These are phyloP conservation scores for Xylariaceae sp. DNA, from an alignment of 2,329 filamentous ascomycete genomes.

Conservation along the genomic window DNA sequence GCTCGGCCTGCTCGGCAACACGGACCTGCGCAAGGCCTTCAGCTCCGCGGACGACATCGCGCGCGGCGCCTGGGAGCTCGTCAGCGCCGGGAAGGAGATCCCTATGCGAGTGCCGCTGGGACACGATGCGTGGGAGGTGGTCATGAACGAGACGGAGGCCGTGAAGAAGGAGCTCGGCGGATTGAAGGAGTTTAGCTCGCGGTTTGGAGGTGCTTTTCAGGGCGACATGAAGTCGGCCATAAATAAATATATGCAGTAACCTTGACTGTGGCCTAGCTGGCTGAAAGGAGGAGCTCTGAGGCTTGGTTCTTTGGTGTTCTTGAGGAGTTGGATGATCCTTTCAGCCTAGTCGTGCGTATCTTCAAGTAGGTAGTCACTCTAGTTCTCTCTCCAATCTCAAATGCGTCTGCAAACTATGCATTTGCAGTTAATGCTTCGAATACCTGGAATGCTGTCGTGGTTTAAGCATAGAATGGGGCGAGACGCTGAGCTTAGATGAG, in stretches of 20 bases:
- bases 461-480: too few species aligned
- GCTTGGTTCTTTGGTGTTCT: too few species aligned
- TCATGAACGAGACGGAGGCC: conserved; percentile 41
- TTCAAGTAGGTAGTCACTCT: too few species aligned
- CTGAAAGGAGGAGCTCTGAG: too few species aligned
- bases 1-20: conserved; percentile 37
- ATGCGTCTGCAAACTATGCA: too few species aligned
- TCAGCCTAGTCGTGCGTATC: too few species aligned
- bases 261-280: too few species aligned
- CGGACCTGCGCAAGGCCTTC: conserved; percentile 34
- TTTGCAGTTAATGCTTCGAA: too few species aligned
- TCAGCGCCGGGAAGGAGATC: conserved; percentile 41
- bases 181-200: conserved; percentile 40
- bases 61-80: conserved; percentile 43
- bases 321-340: too few species aligned
- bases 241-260: neutral
- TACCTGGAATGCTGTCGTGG: too few species aligned
- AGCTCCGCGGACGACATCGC: conserved; percentile 45
- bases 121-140: conserved; percentile 42
- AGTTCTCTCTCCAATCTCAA: too few species aligned
- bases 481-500: too few species aligned
- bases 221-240: neutral
- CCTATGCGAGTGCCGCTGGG: conserved; percentile 51
- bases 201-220: conserved; percentile 13
- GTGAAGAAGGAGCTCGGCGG: conserved; percentile 32